Percentiles rank a stretch among this genome's conserved stretches.
Evolutionary conservation across 2,329 filamentous ascomycete species (phyloP).

Genomic region (Sporothrix protearum): DNA sequence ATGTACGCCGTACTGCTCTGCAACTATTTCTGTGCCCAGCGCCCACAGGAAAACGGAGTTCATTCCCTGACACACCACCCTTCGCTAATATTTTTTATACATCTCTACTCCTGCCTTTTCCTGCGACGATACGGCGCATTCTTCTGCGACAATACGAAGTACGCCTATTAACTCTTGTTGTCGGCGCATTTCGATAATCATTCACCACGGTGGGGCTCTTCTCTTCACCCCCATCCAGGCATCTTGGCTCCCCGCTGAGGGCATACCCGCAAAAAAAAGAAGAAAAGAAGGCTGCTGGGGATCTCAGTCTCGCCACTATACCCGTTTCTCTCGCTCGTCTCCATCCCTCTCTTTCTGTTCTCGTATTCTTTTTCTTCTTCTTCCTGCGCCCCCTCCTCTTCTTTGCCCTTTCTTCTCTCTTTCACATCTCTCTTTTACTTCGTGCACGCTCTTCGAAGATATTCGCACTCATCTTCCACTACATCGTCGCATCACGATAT

Average conservation of each 20-base stretch:
- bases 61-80: not conserved
- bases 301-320: constrained; percentile 8
- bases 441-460: not conserved
- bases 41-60: not conserved
- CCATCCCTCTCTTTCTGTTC: constrained; percentile 6
- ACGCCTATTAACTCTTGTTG: not conserved
- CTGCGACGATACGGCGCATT: not conserved
- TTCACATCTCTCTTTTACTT: not conserved
- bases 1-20: not conserved
- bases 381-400: not conserved
- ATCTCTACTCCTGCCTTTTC: not conserved
- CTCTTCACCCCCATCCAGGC: not conserved
- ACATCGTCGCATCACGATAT: not conserved
- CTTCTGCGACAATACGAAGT: too few relatives aligned
- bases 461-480: not conserved
- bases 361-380: constrained; percentile 7
- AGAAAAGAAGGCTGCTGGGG: not conserved
- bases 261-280: constrained; percentile 1
- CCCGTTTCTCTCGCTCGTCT: constrained; percentile 9
- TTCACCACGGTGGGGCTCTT: constrained; percentile 17
- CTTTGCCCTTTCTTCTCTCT: not conserved
- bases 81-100: not conserved
- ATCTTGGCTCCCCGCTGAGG: not conserved
- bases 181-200: not conserved
- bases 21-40: constrained; percentile 10